A percentile compares a stretch with the other conserved stretches of the same genome.
Conservation (phyloP, 1,139 yeast species). For the Saccharomyces hybrid region DNA sequence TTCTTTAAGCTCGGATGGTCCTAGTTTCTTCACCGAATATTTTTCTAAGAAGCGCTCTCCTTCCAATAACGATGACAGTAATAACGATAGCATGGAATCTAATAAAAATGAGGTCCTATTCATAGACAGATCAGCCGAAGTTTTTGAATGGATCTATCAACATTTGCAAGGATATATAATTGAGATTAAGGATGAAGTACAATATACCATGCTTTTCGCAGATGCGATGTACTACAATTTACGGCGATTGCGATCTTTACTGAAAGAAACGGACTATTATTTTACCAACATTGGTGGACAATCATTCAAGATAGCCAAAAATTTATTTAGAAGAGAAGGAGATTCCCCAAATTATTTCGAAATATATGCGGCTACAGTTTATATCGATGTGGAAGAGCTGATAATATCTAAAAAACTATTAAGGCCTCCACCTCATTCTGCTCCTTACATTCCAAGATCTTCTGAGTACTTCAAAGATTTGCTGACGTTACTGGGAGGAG, state of each 20-base stretch:
- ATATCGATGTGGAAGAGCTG: slow-evolving; percentile 39
- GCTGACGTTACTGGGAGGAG: slow-evolving; percentile 50
- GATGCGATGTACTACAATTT: slow-evolving; percentile 71
- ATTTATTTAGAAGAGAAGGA: slow-evolving; percentile 48
- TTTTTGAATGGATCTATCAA: slow-evolving; percentile 55
- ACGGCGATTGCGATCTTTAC: slow-evolving; percentile 43
- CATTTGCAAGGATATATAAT: slow-evolving; percentile 78
- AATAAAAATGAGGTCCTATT: slow-evolving; percentile 41
- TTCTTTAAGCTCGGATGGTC: slow-evolving; percentile 71
- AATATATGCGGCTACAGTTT: slow-evolving; percentile 45
- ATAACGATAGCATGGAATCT: not conserved
- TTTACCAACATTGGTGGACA: slow-evolving; percentile 55
- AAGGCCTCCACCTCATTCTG: slow-evolving; percentile 72
- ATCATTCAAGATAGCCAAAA: slow-evolving; percentile 52
- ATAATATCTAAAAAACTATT: slow-evolving; percentile 40
- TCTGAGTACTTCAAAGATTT: slow-evolving; percentile 54
- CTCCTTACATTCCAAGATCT: slow-evolving; percentile 48
- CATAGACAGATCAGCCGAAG: slow-evolving; percentile 68
- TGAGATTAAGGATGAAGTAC: slow-evolving; percentile 48
- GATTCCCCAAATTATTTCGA: slow-evolving; percentile 74
- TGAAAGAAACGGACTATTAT: slow-evolving; percentile 47
- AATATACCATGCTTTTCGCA: slow-evolving; percentile 54
- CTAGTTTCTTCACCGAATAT: slow-evolving; percentile 43
- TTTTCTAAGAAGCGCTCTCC: slow-evolving; percentile 24
- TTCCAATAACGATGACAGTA: not conserved